phyloP scores from a whole-genome alignment of 139 green algal genomes.

The Chlamydomonas incerta region DNA sequence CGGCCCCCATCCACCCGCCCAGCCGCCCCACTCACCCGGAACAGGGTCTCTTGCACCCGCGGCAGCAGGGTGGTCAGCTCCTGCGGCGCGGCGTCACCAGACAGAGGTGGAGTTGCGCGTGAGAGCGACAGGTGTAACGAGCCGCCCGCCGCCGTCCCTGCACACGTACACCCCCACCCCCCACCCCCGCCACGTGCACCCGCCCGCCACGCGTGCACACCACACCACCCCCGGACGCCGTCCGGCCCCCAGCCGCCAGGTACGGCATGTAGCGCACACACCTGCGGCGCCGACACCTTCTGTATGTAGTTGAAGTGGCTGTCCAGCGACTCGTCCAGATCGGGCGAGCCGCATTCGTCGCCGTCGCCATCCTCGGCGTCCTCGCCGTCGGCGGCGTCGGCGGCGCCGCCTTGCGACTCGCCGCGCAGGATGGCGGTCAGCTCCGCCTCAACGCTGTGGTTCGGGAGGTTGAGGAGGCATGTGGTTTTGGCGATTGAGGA shows the following conservation, averaged over 20 bases:
- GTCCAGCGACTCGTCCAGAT: constrained; percentile 45
- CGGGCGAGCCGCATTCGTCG: constrained; percentile 33
- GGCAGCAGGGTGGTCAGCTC: constrained; percentile 52
- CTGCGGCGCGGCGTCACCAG: too few species aligned
- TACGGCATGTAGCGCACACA: not conserved
- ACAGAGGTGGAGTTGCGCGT: too few species aligned
- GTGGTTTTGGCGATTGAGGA: too few species aligned
- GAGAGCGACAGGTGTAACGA: too few species aligned
- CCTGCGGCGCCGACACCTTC: constrained; percentile 46
- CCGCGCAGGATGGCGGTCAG: constrained; percentile 30
- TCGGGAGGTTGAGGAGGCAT: too few species aligned
- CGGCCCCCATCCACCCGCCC: too few species aligned
- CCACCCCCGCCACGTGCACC: too few species aligned
- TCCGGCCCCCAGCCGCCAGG: too few species aligned
- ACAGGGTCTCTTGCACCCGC: constrained; percentile 33
- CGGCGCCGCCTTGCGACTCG: not conserved
- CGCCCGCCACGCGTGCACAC: too few species aligned
- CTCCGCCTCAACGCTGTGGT: constrained; percentile 34
- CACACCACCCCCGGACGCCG: too few species aligned
- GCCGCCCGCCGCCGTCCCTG: too few species aligned
- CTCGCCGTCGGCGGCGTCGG: not conserved
- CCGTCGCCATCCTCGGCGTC: not conserved
- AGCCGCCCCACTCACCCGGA: not conserved
- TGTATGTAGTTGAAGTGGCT: constrained; percentile 55
- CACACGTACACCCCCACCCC: too few species aligned